phyloP scores from a whole-genome alignment of 331 rosid genomes.

The Saraca asoca region DNA sequence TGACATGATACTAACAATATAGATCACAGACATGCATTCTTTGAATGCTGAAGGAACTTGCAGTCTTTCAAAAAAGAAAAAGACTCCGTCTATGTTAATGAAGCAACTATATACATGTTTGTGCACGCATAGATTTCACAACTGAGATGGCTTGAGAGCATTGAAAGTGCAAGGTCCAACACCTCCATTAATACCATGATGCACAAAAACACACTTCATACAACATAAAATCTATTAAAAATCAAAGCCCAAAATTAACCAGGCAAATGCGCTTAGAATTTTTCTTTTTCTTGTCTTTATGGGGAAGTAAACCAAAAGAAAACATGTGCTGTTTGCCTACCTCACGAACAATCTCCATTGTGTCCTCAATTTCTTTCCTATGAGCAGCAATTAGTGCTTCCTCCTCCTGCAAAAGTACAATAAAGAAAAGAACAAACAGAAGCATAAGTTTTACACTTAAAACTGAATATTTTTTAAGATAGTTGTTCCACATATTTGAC shows the following conservation, averaged over 20 bases:
- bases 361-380: constrained; percentile 95
- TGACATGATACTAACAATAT: no score
- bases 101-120: no score
- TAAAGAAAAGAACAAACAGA: constrained; percentile 2
- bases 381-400: constrained; percentile 94
- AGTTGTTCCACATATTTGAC: constrained; percentile 32
- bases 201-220: neutral
- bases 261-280: constrained; percentile 5
- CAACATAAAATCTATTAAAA: neutral
- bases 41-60: neutral
- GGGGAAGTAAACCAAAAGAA: neutral
- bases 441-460: constrained; percentile 10
- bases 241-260: constrained; percentile 4
- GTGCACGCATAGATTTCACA: no score
- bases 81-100: no score
- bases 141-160: constrained; percentile 1
- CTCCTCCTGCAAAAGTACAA: constrained; percentile 67
- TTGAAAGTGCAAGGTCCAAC: neutral
- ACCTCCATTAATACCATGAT: no score
- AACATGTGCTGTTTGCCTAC: constrained; percentile 49
- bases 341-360: constrained; percentile 99
- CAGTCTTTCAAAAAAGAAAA: neutral
- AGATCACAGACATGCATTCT: no score
- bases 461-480: constrained; percentile 12
- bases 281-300: neutral